Conservation (phyloP, 163 green algal genomes). For the Prototheca stagnorum region DNA sequence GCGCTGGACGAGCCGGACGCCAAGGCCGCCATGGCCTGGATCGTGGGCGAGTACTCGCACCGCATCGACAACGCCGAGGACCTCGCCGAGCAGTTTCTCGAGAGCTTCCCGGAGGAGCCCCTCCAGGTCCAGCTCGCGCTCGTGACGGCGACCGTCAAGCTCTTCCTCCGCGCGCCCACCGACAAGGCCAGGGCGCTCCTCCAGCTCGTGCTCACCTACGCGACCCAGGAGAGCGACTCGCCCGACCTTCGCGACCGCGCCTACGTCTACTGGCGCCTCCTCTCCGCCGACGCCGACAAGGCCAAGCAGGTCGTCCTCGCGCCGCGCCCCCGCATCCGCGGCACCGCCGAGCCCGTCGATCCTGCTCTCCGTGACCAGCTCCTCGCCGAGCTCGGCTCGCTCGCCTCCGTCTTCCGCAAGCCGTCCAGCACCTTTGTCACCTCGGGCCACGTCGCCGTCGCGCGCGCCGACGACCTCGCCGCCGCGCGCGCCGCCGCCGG, state of each 20-base stretch:
- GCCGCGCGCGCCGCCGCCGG: not conserved
- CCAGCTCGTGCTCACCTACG: constrained; percentile 38
- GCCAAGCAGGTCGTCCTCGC: constrained; percentile 92
- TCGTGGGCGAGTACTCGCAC: constrained; percentile 98
- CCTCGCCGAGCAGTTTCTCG: constrained; percentile 89
- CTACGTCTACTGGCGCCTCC: constrained; percentile 96
- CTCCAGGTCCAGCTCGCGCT: constrained; percentile 88
- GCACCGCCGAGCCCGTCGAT: constrained; percentile 53
- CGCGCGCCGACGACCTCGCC: constrained; percentile 36
- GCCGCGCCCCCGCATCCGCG: constrained; percentile 80
- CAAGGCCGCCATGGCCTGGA: constrained; percentile 87
- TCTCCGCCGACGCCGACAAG: constrained; percentile 80
- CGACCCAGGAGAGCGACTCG: constrained; percentile 89
- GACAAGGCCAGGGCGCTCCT: constrained; percentile 86
- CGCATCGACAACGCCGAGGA: constrained; percentile 98
- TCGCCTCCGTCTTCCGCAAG: constrained; percentile 88
- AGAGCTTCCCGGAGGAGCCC: constrained; percentile 89
- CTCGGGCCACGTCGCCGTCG: constrained; percentile 45
- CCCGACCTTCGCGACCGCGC: constrained; percentile 91
- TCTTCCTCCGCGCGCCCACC: constrained; percentile 94
- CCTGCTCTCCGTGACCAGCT: constrained; percentile 62
- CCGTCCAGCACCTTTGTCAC: constrained; percentile 69
- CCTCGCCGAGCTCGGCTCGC: constrained; percentile 61
- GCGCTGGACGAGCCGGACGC: constrained; percentile 94
- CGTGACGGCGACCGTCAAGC: constrained; percentile 95